Conservation (phyloP, 2,329 filamentous ascomycete species). For the Plectosphaerella sp. region DNA sequence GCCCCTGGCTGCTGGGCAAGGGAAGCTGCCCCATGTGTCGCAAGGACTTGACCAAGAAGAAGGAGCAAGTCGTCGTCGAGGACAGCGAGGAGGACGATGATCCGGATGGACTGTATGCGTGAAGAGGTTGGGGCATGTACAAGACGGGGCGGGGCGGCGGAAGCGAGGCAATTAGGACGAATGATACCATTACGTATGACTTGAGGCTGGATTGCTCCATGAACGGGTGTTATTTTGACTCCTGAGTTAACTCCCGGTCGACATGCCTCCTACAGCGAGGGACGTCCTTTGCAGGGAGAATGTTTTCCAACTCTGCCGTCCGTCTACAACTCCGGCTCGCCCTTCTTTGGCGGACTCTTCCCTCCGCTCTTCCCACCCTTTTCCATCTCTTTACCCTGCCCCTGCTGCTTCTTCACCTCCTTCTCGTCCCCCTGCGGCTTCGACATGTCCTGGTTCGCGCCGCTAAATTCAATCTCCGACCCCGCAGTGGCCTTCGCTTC, state of each 20-base stretch:
- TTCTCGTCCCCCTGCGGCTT: slow-evolving; percentile 31
- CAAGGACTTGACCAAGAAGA: slow-evolving; percentile 54
- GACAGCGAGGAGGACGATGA: slow-evolving; percentile 51
- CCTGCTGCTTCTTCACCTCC: slow-evolving; percentile 22
- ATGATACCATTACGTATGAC: no score
- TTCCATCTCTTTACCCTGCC: slow-evolving; percentile 25
- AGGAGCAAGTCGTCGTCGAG: slow-evolving; percentile 37
- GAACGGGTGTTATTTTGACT: no score
- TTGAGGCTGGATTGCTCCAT: no score
- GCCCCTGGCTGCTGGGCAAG: slow-evolving; percentile 60
- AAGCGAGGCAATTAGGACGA: no score
- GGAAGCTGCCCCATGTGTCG: slow-evolving; percentile 62
- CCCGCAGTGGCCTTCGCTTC: slow-evolving; percentile 37
- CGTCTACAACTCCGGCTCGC: slow-evolving; percentile 2
- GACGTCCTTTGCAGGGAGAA: no score
- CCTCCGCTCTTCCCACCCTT: slow-evolving; percentile 28
- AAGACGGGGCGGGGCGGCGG: background rate
- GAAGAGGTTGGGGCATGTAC: background rate
- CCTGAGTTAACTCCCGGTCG: no score
- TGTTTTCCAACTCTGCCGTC: no score
- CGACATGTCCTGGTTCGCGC: slow-evolving; percentile 39
- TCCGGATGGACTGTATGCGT: slow-evolving; percentile 42
- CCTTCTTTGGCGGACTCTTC: slow-evolving; percentile 25
- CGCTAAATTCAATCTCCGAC: slow-evolving; percentile 34
- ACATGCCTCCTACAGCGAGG: no score